Evolutionary conservation across 2,329 filamentous ascomycete genomes (phyloP).

Genomic region (Fusarium devonianum): DNA sequence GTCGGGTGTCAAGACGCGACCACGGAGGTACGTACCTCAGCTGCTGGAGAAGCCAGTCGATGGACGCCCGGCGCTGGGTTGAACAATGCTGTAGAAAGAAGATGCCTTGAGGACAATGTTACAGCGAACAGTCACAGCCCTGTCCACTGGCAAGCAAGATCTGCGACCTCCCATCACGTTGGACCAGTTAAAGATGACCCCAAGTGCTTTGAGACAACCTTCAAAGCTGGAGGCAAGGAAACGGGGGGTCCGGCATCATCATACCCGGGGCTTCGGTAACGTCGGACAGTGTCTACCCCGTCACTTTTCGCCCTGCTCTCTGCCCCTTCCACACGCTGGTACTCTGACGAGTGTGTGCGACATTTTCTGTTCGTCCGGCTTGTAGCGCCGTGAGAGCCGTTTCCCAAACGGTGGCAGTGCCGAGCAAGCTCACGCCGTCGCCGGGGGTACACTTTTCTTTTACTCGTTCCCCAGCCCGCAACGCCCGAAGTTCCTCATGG

Average conservation of each 20-base stretch:
- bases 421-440: slow-evolving; percentile 14
- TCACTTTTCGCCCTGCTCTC: background rate
- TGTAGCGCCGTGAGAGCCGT: slow-evolving; percentile 3
- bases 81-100: slow-evolving; percentile 16
- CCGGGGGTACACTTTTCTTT: slow-evolving; percentile 12
- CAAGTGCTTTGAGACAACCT: background rate
- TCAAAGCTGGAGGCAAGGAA: background rate
- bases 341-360: background rate
- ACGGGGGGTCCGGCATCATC: slow-evolving; percentile 16
- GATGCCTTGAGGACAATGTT: background rate
- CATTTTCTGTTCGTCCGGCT: background rate
- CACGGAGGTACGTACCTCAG: slow-evolving; percentile 21
- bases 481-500: slow-evolving; percentile 20
- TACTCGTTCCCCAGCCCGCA: slow-evolving; percentile 11
- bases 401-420: slow-evolving; percentile 17
- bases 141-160: background rate
- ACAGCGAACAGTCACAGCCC: background rate
- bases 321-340: background rate
- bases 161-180: too few species aligned
- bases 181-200: background rate
- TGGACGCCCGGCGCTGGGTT: slow-evolving; percentile 10
- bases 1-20: background rate
- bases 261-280: slow-evolving; percentile 27
- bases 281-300: slow-evolving; percentile 11
- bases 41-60: slow-evolving; percentile 7